A percentile compares a stretch with the other conserved stretches of the same genome.
Conservation (phyloP, 2,329 filamentous ascomycete species). For the Cyphellophora europaea region DNA sequence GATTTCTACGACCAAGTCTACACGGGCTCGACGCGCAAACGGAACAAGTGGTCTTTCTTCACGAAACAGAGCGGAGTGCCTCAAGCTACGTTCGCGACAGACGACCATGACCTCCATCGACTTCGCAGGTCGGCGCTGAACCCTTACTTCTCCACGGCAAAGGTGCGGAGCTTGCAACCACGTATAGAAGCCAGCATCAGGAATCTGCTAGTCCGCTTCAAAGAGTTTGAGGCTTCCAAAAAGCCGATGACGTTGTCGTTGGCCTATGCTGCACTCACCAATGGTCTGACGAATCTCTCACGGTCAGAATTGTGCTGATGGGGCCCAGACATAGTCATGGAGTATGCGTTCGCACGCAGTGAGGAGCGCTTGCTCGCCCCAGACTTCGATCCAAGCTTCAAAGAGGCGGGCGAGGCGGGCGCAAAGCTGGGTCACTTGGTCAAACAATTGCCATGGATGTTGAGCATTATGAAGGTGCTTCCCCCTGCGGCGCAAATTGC, state of each 20-base stretch:
- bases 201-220: constrained; percentile 5
- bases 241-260: constrained; percentile 3
- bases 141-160: constrained; percentile 17
- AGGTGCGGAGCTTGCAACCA: constrained; percentile 6
- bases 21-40: constrained; percentile 6
- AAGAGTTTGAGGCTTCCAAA: constrained; percentile 2
- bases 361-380: constrained; percentile 6
- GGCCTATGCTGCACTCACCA: constrained; percentile 8
- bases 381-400: constrained; percentile 7
- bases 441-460: constrained; percentile 9
- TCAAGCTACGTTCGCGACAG: constrained; percentile 10
- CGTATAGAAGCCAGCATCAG: constrained; percentile 4
- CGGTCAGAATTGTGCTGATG: constrained; percentile 3
- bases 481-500: constrained; percentile 3
- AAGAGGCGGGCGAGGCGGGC: constrained; percentile 3
- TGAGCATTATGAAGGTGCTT: constrained; percentile 4
- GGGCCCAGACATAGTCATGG: constrained; percentile 6
- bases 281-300: constrained; percentile 3
- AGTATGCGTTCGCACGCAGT: constrained; percentile 8
- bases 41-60: constrained; percentile 16
- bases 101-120: constrained; percentile 15
- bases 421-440: constrained; percentile 5
- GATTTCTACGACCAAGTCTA: constrained; percentile 16
- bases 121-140: constrained; percentile 14
- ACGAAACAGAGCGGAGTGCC: constrained; percentile 6